A percentile compares a stretch with the other conserved stretches of the same genome.
phyloP scores from a whole-genome alignment of 768 basidiomycete genomes.

The Collybia sp. region DNA sequence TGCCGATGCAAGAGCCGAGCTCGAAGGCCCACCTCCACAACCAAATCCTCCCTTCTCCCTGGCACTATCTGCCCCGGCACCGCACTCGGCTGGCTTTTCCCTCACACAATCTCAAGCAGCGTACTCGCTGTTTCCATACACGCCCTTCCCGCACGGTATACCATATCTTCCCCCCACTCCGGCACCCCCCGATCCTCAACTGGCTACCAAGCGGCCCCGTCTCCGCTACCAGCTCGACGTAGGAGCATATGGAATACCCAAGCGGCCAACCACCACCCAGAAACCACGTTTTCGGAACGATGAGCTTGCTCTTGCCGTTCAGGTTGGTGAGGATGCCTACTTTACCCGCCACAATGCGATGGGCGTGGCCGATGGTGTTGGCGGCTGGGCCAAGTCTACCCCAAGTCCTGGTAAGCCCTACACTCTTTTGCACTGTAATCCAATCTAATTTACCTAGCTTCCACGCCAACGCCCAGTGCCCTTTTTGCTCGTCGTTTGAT shows the following conservation, averaged over 20 bases:
- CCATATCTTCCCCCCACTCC: constrained; percentile 21
- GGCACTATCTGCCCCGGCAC: not conserved
- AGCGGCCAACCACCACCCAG: constrained; percentile 25
- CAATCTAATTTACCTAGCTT: constrained; percentile 10
- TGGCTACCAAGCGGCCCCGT: constrained; percentile 20
- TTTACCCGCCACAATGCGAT: constrained; percentile 80
- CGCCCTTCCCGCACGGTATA: constrained; percentile 21
- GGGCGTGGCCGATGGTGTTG: constrained; percentile 94
- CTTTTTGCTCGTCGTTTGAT: constrained; percentile 78
- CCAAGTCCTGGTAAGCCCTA: constrained; percentile 22
- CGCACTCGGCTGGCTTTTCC: not conserved
- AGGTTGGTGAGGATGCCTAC: constrained; percentile 93
- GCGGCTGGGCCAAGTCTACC: constrained; percentile 70
- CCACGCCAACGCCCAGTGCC: constrained; percentile 33
- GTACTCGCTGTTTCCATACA: constrained; percentile 29
- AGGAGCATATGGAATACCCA: constrained; percentile 85
- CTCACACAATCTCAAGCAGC: constrained; percentile 1
- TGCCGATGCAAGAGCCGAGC: constrained; percentile 6
- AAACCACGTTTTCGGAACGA: constrained; percentile 6
- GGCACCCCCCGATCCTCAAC: constrained; percentile 17
- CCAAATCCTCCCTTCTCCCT: not conserved
- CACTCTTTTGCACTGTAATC: constrained; percentile 1
- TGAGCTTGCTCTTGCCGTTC: constrained; percentile 49
- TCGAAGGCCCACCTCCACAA: not conserved
- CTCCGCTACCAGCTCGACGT: constrained; percentile 53